Conservation (phyloP, 2,329 filamentous ascomycete species). For the Coleophoma crateriformis region DNA sequence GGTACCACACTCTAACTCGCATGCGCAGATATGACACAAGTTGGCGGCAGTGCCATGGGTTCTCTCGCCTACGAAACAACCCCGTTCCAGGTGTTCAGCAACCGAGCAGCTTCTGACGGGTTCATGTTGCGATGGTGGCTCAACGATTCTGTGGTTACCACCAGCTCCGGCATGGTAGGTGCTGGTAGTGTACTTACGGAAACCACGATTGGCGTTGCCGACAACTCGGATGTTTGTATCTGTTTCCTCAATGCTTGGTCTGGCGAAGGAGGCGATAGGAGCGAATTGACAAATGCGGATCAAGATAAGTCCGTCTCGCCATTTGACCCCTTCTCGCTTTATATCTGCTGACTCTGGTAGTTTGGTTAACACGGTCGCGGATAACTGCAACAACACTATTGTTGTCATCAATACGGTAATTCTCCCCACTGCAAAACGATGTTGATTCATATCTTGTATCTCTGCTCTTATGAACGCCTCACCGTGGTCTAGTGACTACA, state of each 20-base stretch:
- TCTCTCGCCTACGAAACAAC: conserved; percentile 48
- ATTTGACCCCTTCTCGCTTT: not conserved
- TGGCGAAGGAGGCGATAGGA: conserved; percentile 40
- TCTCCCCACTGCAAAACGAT: not conserved
- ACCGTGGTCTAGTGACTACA: no score
- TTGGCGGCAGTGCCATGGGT: conserved; percentile 14
- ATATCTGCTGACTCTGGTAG: not conserved
- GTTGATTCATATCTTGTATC: no score
- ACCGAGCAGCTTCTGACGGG: not conserved
- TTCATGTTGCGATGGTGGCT: conserved; percentile 44
- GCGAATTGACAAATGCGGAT: conserved; percentile 8
- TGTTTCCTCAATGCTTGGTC: conserved; percentile 59
- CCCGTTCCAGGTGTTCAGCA: conserved; percentile 1
- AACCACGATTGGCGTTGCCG: conserved; percentile 12
- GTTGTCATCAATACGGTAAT: conserved; percentile 57
- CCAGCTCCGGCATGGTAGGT: conserved; percentile 43
- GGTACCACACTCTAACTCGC: not conserved
- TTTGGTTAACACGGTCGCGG: conserved; percentile 38
- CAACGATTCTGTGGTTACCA: conserved; percentile 35
- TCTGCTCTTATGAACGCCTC: no score
- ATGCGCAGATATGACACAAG: conserved; percentile 1
- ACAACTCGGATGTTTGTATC: conserved; percentile 54
- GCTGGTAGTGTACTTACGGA: conserved; percentile 34
- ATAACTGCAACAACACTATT: conserved; percentile 50
- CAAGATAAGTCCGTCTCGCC: not conserved